A percentile compares a stretch with the other conserved stretches of the same genome.
phyloP scores from a whole-genome alignment of 75 land plant species.

The Chamaecyparis obtusa region DNA sequence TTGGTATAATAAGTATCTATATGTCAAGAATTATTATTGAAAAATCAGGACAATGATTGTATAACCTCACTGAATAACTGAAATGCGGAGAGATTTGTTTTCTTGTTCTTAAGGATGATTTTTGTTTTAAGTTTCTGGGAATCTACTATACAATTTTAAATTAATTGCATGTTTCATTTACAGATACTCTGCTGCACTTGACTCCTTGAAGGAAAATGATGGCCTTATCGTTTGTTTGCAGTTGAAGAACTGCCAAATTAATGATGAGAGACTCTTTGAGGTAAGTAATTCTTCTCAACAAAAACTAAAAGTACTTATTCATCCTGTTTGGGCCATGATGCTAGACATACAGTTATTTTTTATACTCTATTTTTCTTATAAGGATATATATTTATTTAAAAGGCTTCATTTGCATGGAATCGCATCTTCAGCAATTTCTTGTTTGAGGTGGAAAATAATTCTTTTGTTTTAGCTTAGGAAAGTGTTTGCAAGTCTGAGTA shows the following conservation, averaged over 20 bases:
- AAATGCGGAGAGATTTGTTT: not conserved
- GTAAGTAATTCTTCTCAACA: constrained; percentile 11
- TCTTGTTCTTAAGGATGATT: not conserved
- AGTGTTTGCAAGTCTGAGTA: not conserved
- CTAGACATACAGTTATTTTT: not conserved
- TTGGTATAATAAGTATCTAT: not conserved
- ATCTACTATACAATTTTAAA: not conserved
- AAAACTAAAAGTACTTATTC: not conserved
- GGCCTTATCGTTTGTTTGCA: constrained; percentile 29
- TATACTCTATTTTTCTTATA: not conserved
- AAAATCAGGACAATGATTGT: not conserved
- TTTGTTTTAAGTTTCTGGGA: not conserved
- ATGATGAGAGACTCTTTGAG: constrained; percentile 26
- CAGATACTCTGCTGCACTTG: constrained; percentile 33
- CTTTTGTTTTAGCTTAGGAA: constrained; percentile 1
- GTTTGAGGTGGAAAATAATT: not conserved
- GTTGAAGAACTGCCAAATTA: constrained; percentile 27
- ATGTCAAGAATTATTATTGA: not conserved
- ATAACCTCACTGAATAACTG: not conserved
- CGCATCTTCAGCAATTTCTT: not conserved
- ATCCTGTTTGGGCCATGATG: not conserved
- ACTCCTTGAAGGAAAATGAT: constrained; percentile 27
- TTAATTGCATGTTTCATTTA: not conserved
- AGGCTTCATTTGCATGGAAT: not conserved
- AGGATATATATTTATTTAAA: not conserved